A percentile compares a stretch with the other conserved stretches of the same genome.
Conservation (phyloP, 208 protist genomes). For the Histomonas meleagridis region DNA sequence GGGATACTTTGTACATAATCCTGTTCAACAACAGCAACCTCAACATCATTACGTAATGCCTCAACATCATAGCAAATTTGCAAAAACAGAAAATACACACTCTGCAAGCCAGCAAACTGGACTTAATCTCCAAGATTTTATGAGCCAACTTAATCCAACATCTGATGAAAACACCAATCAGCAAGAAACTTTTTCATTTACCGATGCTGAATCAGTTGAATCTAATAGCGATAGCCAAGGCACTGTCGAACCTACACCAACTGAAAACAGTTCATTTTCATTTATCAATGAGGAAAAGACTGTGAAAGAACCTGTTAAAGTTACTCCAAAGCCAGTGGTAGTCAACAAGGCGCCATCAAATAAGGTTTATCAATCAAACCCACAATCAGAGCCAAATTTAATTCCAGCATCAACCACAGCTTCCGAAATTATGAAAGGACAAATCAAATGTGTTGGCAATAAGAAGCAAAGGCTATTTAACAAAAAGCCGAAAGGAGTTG, state of each 20-base stretch:
- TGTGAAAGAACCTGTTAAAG: background rate
- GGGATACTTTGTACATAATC: background rate
- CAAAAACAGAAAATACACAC: background rate
- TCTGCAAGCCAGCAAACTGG: background rate
- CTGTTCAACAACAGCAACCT: background rate
- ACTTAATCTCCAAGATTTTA: background rate
- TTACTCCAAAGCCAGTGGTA: background rate
- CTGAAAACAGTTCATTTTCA: background rate
- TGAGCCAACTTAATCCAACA: background rate
- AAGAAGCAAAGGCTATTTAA: background rate
- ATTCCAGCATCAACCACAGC: background rate
- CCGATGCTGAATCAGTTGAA: background rate
- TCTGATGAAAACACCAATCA: background rate
- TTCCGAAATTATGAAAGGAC: background rate
- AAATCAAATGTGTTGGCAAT: background rate
- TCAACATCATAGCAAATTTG: background rate
- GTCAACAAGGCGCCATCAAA: background rate
- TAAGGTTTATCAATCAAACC: background rate
- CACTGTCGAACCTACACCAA: background rate
- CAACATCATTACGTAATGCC: too few relatives aligned
- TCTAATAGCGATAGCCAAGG: background rate
- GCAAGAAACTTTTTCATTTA: background rate
- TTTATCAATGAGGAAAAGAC: background rate
- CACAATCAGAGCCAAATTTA: background rate
- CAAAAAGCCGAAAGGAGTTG: background rate